A percentile compares a stretch with the other conserved stretches of the same genome.
Evolutionary conservation across 495 filamentous ascomycete species (phyloP).

Genomic region (Neurospora sp.): DNA sequence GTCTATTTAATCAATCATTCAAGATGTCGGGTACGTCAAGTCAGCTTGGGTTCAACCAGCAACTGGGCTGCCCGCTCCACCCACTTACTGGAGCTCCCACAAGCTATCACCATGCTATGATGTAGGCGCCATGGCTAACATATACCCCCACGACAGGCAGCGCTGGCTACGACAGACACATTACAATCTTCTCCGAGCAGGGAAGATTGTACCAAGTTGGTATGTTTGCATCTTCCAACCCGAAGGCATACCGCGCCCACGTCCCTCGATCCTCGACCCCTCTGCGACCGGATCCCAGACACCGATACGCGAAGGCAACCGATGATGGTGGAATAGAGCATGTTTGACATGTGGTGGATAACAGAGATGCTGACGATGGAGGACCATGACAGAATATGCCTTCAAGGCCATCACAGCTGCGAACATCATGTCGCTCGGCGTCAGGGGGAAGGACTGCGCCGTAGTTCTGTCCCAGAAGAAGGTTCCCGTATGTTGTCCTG

Average conservation of each 20-base stretch:
- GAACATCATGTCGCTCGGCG: conserved; percentile 94
- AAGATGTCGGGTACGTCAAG: conserved; percentile 36
- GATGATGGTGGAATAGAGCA: conserved; percentile 1
- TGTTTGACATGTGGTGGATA: neutral
- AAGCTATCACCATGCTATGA: neutral
- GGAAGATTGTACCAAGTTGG: conserved; percentile 98
- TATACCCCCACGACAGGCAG: conserved; percentile 50
- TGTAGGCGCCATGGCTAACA: conserved; percentile 14
- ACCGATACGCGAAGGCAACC: neutral
- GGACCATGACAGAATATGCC: conserved; percentile 72
- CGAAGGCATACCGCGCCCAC: neutral
- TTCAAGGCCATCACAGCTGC: conserved; percentile 99
- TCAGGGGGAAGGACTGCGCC: conserved; percentile 92
- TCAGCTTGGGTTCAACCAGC: conserved; percentile 13
- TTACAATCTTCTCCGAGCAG: conserved; percentile 99
- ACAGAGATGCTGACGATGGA: conserved; percentile 21
- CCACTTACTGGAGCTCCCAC: conserved; percentile 4
- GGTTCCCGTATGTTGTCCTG: conserved; percentile 67
- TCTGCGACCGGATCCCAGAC: neutral
- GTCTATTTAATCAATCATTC: conserved; percentile 14
- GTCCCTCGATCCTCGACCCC: conserved; percentile 1
- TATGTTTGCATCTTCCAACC: conserved; percentile 39
- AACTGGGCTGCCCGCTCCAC: conserved; percentile 13
- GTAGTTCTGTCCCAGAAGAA: conserved; percentile 99
- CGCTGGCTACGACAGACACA: conserved; percentile 95